These are phyloP conservation scores for Fusarium sp. DNA, from an alignment of 2,329 filamentous ascomycete species.

Conservation along the genomic window DNA sequence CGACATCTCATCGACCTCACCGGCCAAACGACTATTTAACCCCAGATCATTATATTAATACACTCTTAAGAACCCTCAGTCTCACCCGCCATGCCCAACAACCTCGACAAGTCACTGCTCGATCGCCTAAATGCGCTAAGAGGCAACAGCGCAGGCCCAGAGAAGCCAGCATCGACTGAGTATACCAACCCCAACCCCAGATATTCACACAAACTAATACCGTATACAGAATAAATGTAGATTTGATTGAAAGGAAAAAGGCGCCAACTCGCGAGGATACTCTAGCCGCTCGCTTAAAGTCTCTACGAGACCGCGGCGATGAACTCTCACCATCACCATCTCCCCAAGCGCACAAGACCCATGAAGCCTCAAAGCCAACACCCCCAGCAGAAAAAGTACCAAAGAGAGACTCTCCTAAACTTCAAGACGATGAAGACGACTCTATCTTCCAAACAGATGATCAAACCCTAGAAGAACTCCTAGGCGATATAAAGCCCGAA, in stretches of 20 bases:
- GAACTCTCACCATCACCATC: conserved; percentile 42
- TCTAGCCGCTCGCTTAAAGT: conserved; percentile 67
- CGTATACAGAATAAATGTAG: conserved; percentile 48
- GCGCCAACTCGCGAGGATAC: conserved; percentile 65
- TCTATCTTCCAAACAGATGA: conserved; percentile 65
- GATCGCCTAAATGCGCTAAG: conserved; percentile 69
- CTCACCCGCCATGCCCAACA: conserved; percentile 50
- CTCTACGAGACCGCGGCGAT: conserved; percentile 61
- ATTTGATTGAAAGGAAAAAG: conserved; percentile 60
- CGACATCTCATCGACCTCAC: conserved; percentile 19
- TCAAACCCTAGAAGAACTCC: conserved; percentile 67
- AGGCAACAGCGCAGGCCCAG: conserved; percentile 54
- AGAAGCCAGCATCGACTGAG: conserved; percentile 57
- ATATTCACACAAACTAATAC: conserved; percentile 11
- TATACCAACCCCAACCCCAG: conserved; percentile 51
- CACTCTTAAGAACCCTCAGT: not conserved
- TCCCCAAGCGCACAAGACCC: conserved; percentile 19
- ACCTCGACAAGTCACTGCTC: conserved; percentile 64
- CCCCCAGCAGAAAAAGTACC: conserved; percentile 6
- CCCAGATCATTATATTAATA: no score
- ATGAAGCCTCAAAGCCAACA: conserved; percentile 5
- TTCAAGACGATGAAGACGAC: conserved; percentile 56
- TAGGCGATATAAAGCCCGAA: conserved; percentile 60
- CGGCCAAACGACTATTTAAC: not conserved
- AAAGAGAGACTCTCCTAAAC: not conserved